phyloP scores from a whole-genome alignment of 2,329 filamentous ascomycete genomes.

The Chaetomiaceae sp. region DNA sequence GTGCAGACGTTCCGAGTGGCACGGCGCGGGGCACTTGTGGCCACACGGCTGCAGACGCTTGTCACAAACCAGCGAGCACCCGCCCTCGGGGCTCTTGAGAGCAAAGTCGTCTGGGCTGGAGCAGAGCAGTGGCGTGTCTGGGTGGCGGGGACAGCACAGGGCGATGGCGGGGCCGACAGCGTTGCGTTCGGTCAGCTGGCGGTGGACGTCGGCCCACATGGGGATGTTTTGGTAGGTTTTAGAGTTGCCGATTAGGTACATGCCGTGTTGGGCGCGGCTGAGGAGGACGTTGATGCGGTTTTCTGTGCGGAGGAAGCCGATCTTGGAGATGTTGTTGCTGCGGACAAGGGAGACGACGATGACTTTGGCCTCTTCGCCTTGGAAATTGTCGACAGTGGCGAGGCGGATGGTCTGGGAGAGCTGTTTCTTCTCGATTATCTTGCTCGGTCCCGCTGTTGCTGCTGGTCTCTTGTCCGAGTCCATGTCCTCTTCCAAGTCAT shows the following conservation, averaged over 20 bases:
- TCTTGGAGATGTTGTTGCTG: slow-evolving; percentile 54
- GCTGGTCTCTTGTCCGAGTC: neutral
- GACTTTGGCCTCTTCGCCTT: slow-evolving; percentile 70
- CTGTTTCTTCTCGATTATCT: slow-evolving; percentile 33
- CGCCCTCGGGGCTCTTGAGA: slow-evolving; percentile 55
- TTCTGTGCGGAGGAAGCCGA: slow-evolving; percentile 60
- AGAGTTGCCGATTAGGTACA: slow-evolving; percentile 66
- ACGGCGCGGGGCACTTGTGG: slow-evolving; percentile 42
- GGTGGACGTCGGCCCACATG: slow-evolving; percentile 61
- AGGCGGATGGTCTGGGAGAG: slow-evolving; percentile 48
- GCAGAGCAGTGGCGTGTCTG: slow-evolving; percentile 44
- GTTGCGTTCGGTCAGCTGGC: slow-evolving; percentile 41
- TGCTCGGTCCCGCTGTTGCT: neutral
- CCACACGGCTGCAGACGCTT: slow-evolving; percentile 42
- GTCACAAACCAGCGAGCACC: slow-evolving; percentile 50
- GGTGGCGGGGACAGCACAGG: slow-evolving; percentile 58
- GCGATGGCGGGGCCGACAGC: slow-evolving; percentile 48
- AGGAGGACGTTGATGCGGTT: slow-evolving; percentile 68
- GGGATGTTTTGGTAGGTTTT: slow-evolving; percentile 49
- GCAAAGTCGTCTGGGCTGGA: slow-evolving; percentile 54
- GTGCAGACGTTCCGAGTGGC: slow-evolving; percentile 46
- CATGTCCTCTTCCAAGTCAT: slow-evolving; percentile 21
- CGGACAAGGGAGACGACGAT: slow-evolving; percentile 66
- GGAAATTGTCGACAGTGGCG: slow-evolving; percentile 70
- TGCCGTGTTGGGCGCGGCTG: slow-evolving; percentile 61